A percentile compares a stretch with the other conserved stretches of the same genome.
Evolutionary conservation across 2,329 filamentous ascomycete genomes (phyloP).

Genomic region (Harringtonia lauricola): DNA sequence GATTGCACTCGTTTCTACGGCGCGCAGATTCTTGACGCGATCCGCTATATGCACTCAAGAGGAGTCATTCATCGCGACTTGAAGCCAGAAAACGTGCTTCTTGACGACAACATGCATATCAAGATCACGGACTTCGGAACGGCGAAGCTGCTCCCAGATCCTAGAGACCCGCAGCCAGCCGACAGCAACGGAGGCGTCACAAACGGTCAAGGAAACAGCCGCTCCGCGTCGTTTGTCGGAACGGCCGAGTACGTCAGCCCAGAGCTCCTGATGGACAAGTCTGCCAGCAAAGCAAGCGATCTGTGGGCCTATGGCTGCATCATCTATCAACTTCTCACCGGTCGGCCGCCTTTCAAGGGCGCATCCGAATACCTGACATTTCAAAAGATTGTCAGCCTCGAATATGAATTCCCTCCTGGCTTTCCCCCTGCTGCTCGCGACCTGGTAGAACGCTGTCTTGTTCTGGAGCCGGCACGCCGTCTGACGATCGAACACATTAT

Average conservation of each 20-base stretch:
- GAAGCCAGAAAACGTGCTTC: constrained; percentile 91
- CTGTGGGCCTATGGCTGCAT: constrained; percentile 98
- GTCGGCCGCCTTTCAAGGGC: constrained; percentile 93
- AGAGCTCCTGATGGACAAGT: constrained; percentile 92
- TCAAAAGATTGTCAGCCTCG: constrained; percentile 90
- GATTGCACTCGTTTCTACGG: constrained; percentile 93
- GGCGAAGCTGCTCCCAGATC: constrained; percentile 74
- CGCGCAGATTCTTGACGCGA: constrained; percentile 89
- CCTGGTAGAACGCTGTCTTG: constrained; percentile 79
- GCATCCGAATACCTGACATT: constrained; percentile 95
- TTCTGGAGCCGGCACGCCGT: constrained; percentile 74
- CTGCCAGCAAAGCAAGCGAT: constrained; percentile 94
- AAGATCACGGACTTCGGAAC: constrained; percentile 99
- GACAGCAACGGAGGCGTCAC: constrained; percentile 13
- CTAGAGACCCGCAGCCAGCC: constrained; percentile 33
- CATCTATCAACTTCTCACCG: constrained; percentile 88
- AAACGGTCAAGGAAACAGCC: constrained; percentile 43
- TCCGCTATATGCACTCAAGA: constrained; percentile 95
- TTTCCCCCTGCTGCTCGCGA: constrained; percentile 83
- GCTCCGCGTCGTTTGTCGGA: constrained; percentile 90
- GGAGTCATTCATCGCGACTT: constrained; percentile 94
- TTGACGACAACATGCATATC: constrained; percentile 93
- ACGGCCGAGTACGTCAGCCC: constrained; percentile 98
- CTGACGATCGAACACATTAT: constrained; percentile 94
- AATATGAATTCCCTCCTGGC: constrained; percentile 84